Evolutionary conservation across 345 rosid genomes (phyloP).

Genomic region (Anastatica hierochuntica): DNA sequence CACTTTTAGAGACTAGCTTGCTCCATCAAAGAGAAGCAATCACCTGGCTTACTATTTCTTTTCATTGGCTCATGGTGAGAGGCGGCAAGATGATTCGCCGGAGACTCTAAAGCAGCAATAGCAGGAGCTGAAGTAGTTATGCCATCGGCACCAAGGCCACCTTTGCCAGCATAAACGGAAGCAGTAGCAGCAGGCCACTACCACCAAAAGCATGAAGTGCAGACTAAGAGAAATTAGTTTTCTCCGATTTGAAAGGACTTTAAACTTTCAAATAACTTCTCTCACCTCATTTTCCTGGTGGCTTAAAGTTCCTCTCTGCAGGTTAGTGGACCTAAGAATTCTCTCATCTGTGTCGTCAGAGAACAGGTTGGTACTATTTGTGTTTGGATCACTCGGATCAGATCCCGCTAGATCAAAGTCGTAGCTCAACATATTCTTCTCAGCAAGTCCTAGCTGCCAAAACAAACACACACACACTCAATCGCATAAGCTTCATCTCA

Average conservation of each 20-base stretch:
- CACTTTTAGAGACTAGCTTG: background rate
- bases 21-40: constrained; percentile 13
- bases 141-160: constrained; percentile 11
- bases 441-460: constrained; percentile 88
- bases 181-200: constrained; percentile 18
- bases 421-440: constrained; percentile 79
- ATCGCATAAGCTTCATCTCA: background rate
- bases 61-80: constrained; percentile 46
- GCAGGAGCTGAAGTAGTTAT: constrained; percentile 21
- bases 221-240: constrained; percentile 16
- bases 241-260: background rate
- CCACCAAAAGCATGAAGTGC: constrained; percentile 18
- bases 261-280: constrained; percentile 24
- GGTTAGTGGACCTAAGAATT: constrained; percentile 49
- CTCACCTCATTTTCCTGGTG: constrained; percentile 76
- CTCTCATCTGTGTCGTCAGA: constrained; percentile 95
- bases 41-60: constrained; percentile 60
- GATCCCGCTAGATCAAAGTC: constrained; percentile 79
- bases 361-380: constrained; percentile 76
- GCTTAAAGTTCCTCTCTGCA: constrained; percentile 44
- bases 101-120: constrained; percentile 27
- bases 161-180: constrained; percentile 16
- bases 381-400: constrained; percentile 92
- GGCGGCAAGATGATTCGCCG: no score
- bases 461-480: constrained; percentile 15